Percentiles rank a stretch among this genome's conserved stretches.
Evolutionary conservation across 2,329 filamentous ascomycete species (phyloP).

Genomic region (Fonsecaea monophora): DNA sequence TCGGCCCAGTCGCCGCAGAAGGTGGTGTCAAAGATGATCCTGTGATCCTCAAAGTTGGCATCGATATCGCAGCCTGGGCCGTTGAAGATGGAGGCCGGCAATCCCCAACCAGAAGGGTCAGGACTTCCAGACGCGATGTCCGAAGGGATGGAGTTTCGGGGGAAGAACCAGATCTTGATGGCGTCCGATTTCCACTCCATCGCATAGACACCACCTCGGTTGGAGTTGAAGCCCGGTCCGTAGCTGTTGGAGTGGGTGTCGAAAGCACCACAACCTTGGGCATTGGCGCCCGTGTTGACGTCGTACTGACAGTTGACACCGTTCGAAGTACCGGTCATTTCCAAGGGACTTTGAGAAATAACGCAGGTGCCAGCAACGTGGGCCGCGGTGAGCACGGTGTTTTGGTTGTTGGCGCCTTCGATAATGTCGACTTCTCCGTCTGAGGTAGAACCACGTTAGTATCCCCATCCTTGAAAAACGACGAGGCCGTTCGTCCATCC

Average conservation of each 20-base stretch:
- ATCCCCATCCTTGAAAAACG: neutral
- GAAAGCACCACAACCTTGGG: constrained; percentile 51
- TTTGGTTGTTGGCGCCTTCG: constrained; percentile 57
- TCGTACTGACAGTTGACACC: constrained; percentile 48
- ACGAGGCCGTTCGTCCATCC: neutral
- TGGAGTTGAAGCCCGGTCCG: constrained; percentile 61
- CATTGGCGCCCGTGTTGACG: constrained; percentile 45
- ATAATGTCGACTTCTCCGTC: constrained; percentile 61
- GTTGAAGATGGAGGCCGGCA: constrained; percentile 53
- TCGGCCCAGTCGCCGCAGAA: constrained; percentile 64
- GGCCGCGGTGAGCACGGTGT: constrained; percentile 53
- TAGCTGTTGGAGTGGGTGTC: constrained; percentile 45
- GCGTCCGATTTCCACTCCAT: constrained; percentile 75
- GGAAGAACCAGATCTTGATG: constrained; percentile 74
- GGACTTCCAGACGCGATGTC: constrained; percentile 57
- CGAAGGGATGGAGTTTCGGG: constrained; percentile 51
- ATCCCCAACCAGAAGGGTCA: constrained; percentile 49
- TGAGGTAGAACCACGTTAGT: neutral
- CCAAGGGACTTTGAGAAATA: constrained; percentile 52
- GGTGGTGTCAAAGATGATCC: constrained; percentile 59
- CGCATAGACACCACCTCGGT: constrained; percentile 64
- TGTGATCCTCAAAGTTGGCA: constrained; percentile 49
- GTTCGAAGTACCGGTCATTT: constrained; percentile 56
- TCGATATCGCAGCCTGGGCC: constrained; percentile 48
- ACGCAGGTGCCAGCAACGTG: constrained; percentile 56